Conservation (phyloP, 345 rosid species). For the Syzygium aqueum region DNA sequence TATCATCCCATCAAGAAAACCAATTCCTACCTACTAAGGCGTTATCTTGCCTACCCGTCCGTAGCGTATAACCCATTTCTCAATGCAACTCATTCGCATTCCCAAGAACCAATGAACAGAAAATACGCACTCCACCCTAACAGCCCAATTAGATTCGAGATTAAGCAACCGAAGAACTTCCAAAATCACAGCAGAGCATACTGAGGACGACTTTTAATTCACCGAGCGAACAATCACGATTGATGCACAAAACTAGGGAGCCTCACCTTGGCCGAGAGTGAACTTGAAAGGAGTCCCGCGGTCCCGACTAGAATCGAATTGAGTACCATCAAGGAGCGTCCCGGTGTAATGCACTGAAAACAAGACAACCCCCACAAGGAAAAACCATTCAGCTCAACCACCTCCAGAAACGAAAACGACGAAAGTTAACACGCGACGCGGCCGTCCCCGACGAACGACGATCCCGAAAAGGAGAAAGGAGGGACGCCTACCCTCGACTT, state of each 20-base stretch:
- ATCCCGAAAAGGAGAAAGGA: neutral
- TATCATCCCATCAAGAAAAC: neutral
- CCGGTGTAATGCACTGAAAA: constrained; percentile 60
- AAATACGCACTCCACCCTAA: neutral
- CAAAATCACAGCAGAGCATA: neutral
- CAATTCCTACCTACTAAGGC: neutral
- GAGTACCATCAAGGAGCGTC: constrained; percentile 80
- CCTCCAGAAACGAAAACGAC: neutral
- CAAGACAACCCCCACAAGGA: neutral
- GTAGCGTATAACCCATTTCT: neutral
- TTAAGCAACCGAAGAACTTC: neutral
- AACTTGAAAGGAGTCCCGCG: constrained; percentile 84
- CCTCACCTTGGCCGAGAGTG: constrained; percentile 85
- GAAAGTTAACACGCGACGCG: neutral
- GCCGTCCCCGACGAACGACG: too few relatives aligned
- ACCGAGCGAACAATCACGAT: neutral
- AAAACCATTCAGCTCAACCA: neutral
- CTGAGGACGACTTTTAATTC: neutral
- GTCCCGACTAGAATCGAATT: constrained; percentile 90
- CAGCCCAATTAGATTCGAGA: neutral
- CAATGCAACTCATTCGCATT: neutral
- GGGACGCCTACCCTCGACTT: constrained; percentile 26
- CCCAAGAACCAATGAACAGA: neutral
- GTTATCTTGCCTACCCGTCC: neutral
- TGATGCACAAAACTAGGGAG: neutral